These are phyloP conservation scores for Pseudogymnoascus sp. DNA, from an alignment of 2,329 filamentous ascomycete genomes.

Conservation along the genomic window DNA sequence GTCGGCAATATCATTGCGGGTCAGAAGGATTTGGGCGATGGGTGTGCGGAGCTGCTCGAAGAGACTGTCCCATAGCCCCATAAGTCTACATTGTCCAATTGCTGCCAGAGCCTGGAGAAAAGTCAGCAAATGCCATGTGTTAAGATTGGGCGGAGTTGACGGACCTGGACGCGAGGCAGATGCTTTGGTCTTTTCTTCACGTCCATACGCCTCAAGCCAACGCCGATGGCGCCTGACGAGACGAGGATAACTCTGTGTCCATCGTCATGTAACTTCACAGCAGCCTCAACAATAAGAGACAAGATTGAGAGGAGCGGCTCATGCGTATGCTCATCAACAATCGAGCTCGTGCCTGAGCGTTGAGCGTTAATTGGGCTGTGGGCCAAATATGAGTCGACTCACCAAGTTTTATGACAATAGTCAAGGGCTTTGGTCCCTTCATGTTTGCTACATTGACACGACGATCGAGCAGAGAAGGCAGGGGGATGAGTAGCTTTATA, in stretches of 20 bases:
- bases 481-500: not conserved
- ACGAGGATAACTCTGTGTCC: slow-evolving; percentile 93
- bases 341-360: slow-evolving; percentile 83
- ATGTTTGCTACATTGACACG: slow-evolving; percentile 30
- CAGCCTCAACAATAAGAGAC: slow-evolving; percentile 89
- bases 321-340: slow-evolving; percentile 92
- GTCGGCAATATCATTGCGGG: slow-evolving; percentile 92
- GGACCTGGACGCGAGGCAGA: slow-evolving; percentile 74
- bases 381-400: slow-evolving; percentile 19
- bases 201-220: slow-evolving; percentile 85
- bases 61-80: slow-evolving; percentile 90
- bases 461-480: not conserved
- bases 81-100: slow-evolving; percentile 90
- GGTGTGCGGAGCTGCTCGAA: slow-evolving; percentile 84
- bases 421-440: slow-evolving; percentile 48
- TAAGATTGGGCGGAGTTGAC: slow-evolving; percentile 11
- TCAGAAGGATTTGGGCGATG: slow-evolving; percentile 89
- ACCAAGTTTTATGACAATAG: slow-evolving; percentile 64
- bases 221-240: slow-evolving; percentile 93
- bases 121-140: slow-evolving; percentile 6
- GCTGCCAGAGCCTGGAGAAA: slow-evolving; percentile 70
- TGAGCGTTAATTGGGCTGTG: not conserved
- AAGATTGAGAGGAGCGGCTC: slow-evolving; percentile 87
- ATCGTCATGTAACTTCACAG: slow-evolving; percentile 76
- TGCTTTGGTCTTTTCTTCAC: slow-evolving; percentile 81